Evolutionary conservation across 2,329 filamentous ascomycete genomes (phyloP), one percentile per base, ranked within the genome.

Genomic region (Triangularia setosa): DNA sequence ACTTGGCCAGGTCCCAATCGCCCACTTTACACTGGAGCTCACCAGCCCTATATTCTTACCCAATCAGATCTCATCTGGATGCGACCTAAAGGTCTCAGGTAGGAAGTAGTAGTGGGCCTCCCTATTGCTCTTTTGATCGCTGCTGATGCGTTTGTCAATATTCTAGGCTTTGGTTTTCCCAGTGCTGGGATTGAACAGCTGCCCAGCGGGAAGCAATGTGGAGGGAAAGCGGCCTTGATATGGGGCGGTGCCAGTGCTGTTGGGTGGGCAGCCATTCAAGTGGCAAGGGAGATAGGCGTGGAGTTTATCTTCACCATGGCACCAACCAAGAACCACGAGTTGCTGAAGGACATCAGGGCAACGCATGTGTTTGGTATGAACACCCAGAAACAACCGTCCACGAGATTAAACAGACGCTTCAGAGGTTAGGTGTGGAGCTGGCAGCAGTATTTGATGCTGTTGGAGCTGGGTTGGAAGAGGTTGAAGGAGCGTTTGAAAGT

Each of bases 201-300:
- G 16, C 27, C 25, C 9, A 52, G 55, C 18, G 56, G 66, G 6
- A 12, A 4, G 4, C 30, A 35, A 12, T 35, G 1, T 11, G 64
- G 62, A 5, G 63, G 62, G 1, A 65, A 72, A 6, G 69, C 70
- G 1, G 6, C 77, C 6, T 63, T 79, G 16, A 71, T 79, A 53
- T 79, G 77, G 77, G 77, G 76, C n/a, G 77, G 74, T 7, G 72
- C 71, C 3, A 72, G 73, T 1, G 72, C 70, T 44, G 76, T 78
- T 0, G 77, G 77, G 7, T 66, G 71, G 28, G 72, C 70, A 23
- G 74, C 74, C 4, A 72, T 79, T 16, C 76, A 79, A 58, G 65
- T 78, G 1, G 76, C 76, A 0, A 68, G 66, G 5, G 72, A 72
- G 0, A 71, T 73, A 1, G 77, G 76, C 2, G 65, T 69, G 5